Percentiles rank a stretch among this genome's conserved stretches.
Evolutionary conservation across 176 grass and related monocot genomes (phyloP).

Genomic region (Pontederia crassipes): DNA sequence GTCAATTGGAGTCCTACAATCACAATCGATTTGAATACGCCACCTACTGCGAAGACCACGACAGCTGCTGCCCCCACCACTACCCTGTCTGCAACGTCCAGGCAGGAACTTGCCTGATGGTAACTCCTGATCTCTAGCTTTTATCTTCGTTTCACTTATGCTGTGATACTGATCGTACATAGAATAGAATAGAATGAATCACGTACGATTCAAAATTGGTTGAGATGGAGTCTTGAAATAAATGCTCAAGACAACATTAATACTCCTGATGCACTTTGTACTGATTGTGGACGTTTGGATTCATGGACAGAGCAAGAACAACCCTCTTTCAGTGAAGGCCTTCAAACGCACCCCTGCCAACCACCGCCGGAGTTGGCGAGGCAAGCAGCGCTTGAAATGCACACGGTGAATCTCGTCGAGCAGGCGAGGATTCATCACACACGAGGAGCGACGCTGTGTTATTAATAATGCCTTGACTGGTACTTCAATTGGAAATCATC

Average conservation of each 20-base stretch:
- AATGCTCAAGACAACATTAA: neutral
- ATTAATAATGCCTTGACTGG: too few species aligned
- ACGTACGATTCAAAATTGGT: neutral
- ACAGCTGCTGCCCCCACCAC: constrained; percentile 39
- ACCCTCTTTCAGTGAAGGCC: constrained; percentile 28
- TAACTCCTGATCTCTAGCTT: constrained; percentile 1
- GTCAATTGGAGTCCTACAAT: too few species aligned
- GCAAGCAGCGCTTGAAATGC: constrained; percentile 15
- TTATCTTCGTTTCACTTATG: neutral
- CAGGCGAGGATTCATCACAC: too few species aligned
- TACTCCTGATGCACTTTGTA: neutral
- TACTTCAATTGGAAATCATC: too few species aligned
- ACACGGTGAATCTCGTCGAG: too few species aligned
- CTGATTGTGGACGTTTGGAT: neutral
- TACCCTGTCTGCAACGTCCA: constrained; percentile 39
- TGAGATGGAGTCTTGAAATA: neutral
- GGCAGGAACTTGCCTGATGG: constrained; percentile 29
- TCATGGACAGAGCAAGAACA: constrained; percentile 38
- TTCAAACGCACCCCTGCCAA: constrained; percentile 24
- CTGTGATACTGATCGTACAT: neutral
- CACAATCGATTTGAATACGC: too few species aligned
- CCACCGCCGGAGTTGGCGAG: neutral
- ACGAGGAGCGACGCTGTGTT: too few species aligned
- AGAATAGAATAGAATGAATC: neutral
- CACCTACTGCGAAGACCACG: constrained; percentile 37